Evolutionary conservation across 768 basidiomycete genomes (phyloP).

Genomic region (Lentinula sp.): DNA sequence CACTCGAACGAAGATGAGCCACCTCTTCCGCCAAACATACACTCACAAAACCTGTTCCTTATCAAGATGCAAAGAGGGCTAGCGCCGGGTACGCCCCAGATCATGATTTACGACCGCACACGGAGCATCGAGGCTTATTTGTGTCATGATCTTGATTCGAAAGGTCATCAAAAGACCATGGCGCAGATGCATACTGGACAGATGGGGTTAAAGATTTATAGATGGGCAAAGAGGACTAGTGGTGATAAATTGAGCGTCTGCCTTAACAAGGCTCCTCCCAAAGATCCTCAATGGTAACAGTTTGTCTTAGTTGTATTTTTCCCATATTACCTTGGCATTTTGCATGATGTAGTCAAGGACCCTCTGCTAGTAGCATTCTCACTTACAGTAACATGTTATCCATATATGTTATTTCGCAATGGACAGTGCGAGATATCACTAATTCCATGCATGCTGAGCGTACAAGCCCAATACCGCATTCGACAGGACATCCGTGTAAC

Average conservation of each 20-base stretch:
- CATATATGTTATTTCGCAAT: neutral
- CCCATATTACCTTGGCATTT: too few species aligned
- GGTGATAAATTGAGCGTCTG: slow-evolving; percentile 15
- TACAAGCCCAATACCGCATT: slow-evolving; percentile 51
- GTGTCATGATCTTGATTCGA: slow-evolving; percentile 3
- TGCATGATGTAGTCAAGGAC: too few species aligned
- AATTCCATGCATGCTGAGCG: slow-evolving; percentile 45
- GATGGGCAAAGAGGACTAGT: slow-evolving; percentile 18
- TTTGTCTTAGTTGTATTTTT: too few species aligned
- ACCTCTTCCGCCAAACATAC: slow-evolving; percentile 16
- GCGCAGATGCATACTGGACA: slow-evolving; percentile 11
- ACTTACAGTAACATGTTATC: too few species aligned
- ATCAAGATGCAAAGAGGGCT: slow-evolving; percentile 19
- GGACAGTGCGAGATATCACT: neutral
- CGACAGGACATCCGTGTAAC: slow-evolving; percentile 47
- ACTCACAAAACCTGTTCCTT: slow-evolving; percentile 17
- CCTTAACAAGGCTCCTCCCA: slow-evolving; percentile 13
- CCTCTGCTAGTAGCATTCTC: too few species aligned
- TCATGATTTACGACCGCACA: slow-evolving; percentile 23
- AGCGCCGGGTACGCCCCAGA: neutral
- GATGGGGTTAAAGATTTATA: slow-evolving; percentile 18
- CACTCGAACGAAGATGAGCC: neutral
- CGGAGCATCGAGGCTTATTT: slow-evolving; percentile 16
- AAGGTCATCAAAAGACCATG: slow-evolving; percentile 10
- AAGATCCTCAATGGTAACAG: slow-evolving; percentile 5